phyloP scores from a whole-genome alignment of 176 grass and related monocot genomes.

The Raddia guianensis region DNA sequence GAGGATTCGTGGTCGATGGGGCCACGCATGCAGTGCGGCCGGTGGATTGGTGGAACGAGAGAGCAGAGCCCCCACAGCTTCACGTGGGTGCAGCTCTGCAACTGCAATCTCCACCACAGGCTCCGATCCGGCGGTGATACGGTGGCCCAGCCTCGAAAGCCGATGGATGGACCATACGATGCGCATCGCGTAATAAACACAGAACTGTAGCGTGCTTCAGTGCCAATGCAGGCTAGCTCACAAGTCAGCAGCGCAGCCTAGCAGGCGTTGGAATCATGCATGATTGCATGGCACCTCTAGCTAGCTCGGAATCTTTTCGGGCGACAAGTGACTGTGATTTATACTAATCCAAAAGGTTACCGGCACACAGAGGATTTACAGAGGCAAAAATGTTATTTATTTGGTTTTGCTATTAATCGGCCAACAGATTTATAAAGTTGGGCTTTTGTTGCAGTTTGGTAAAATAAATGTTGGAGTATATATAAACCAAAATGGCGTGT shows the following conservation, averaged over 20 bases:
- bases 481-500: no score
- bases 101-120: neutral
- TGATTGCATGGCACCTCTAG: neutral
- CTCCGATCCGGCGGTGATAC: neutral
- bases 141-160: neutral
- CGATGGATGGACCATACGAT: neutral
- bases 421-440: no score
- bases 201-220: neutral
- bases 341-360: no score
- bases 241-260: neutral
- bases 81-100: conserved; percentile 14
- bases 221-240: neutral
- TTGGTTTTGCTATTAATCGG: no score
- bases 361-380: no score
- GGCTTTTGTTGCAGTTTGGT: no score
- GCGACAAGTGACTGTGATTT: no score
- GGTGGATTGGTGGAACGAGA: no score
- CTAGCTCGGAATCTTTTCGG: no score
- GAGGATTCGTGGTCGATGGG: neutral
- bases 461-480: no score
- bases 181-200: neutral
- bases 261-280: neutral
- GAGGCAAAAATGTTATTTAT: no score
- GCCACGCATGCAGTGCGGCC: neutral
- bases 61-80: neutral